Evolutionary conservation across 1,139 yeast species (phyloP), one percentile per base, ranked within the genome.

Genomic region (Tardiomyces depauwii): DNA sequence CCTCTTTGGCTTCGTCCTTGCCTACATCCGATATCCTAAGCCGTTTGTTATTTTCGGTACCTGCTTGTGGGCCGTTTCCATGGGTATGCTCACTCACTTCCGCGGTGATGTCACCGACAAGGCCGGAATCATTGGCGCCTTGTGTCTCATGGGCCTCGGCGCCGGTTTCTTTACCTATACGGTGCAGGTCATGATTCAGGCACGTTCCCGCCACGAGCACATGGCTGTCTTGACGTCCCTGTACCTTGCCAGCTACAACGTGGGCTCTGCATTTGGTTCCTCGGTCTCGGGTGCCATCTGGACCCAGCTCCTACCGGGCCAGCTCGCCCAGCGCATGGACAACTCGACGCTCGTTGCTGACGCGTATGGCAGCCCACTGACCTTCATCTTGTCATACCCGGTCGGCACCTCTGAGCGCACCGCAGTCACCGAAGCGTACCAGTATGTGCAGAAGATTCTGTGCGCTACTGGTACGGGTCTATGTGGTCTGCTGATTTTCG

Each of bases 91-190:
- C 50, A 66, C 72, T 55, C 71, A 71, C 51, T 81, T 60, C 66
- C 72, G 87, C 62, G 82, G 81, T 47, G 76, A 73, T 45, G 67
- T 64, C 46, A 52, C 67, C 38, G 40, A 41, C 25, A 33, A 39
- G 16, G 44, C 42, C 2, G 89, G 89, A 53, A 71, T 82, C 47
- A 78, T 82, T 58, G 89, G 84, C 39, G 76, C 80, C 23, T 70
- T 78, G 54, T 76, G 80, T 59, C 64, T 81, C 33, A 68, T 81
- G 66, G 91, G 89, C 62, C 68, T 82, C 46, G 86, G 87, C 55
- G 82, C 85, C 43, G 83, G 85, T 10, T 71, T 82, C 61, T 80
- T 80, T 66, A 77, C 85, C 18, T 80, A 80, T 58, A 76, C 85
- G 28, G 72, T 79, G 16, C 83, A 77, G 55, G 82, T 78, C 4